phyloP scores from a whole-genome alignment of 2,329 filamentous ascomycete species.

The Microthyrium microscopicum region DNA sequence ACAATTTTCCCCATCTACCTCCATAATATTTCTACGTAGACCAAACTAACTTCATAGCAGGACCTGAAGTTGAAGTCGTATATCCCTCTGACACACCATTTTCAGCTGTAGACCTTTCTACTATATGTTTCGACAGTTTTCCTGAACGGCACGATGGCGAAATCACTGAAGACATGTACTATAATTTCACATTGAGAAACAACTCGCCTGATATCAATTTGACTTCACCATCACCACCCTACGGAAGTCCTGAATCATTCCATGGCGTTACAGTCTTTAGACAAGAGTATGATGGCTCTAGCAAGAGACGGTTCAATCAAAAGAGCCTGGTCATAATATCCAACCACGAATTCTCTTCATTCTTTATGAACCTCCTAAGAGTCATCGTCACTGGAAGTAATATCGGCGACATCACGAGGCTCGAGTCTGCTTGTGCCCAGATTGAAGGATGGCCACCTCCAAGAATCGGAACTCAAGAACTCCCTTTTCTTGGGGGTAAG shows the following conservation, averaged over 20 bases:
- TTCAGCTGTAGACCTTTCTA: slow-evolving; percentile 21
- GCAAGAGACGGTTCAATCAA: slow-evolving; percentile 27
- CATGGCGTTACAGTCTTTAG: slow-evolving; percentile 23
- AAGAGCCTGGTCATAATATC: slow-evolving; percentile 24
- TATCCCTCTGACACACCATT: slow-evolving; percentile 23
- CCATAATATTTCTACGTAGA: background rate
- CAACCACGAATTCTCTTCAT: slow-evolving; percentile 22
- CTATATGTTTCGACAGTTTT: slow-evolving; percentile 28
- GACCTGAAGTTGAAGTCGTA: slow-evolving; percentile 25
- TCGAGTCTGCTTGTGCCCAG: slow-evolving; percentile 21
- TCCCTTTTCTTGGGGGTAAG: slow-evolving; percentile 23
- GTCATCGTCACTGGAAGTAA: slow-evolving; percentile 20
- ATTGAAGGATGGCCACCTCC: slow-evolving; percentile 22
- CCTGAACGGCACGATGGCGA: slow-evolving; percentile 26
- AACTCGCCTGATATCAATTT: slow-evolving; percentile 40
- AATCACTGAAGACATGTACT: slow-evolving; percentile 17
- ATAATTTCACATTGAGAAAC: slow-evolving; percentile 24
- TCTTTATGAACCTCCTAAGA: slow-evolving; percentile 19
- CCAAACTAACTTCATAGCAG: slow-evolving; percentile 11
- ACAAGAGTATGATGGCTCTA: slow-evolving; percentile 23
- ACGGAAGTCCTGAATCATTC: slow-evolving; percentile 21
- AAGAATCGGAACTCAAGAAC: slow-evolving; percentile 19
- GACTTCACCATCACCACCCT: slow-evolving; percentile 20
- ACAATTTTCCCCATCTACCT: slow-evolving; percentile 11
- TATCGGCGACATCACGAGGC: slow-evolving; percentile 21